These are phyloP conservation scores for Telfairia occidentalis DNA, from an alignment of 331 rosid genomes.

Conservation along the genomic window DNA sequence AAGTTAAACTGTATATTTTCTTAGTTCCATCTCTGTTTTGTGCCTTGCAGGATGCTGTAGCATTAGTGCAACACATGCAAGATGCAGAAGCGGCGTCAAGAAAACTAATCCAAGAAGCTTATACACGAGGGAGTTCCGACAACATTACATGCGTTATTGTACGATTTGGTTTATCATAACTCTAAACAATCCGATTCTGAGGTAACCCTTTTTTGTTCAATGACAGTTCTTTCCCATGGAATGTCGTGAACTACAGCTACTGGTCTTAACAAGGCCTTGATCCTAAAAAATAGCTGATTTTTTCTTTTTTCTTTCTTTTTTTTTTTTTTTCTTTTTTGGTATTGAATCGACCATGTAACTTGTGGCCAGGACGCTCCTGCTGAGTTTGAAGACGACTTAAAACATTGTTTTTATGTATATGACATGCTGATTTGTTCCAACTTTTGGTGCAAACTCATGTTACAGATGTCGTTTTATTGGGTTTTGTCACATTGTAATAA, in stretches of 20 bases:
- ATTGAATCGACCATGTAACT: not conserved
- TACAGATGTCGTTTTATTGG: not conserved
- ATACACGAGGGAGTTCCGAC: conserved; percentile 68
- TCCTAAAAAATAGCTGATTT: not conserved
- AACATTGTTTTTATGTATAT: not conserved
- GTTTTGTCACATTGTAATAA: not conserved
- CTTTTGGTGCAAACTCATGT: not conserved
- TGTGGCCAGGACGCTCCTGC: not conserved
- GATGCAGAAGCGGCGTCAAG: conserved; percentile 72
- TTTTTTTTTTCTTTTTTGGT: no score
- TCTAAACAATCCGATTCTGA: not conserved
- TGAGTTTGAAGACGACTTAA: not conserved
- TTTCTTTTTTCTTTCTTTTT: no score
- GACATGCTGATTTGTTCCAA: not conserved
- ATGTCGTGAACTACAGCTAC: not conserved
- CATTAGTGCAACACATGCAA: conserved; percentile 49
- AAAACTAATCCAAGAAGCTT: conserved; percentile 66
- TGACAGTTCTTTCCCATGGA: not conserved
- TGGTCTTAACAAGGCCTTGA: not conserved
- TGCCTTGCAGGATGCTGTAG: conserved; percentile 62
- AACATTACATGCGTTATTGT: conserved; percentile 80
- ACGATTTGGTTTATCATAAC: conserved; percentile 54
- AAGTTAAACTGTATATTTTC: not conserved
- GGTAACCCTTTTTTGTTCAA: not conserved
- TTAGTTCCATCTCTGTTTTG: not conserved